A percentile compares a stretch with the other conserved stretches of the same genome.
Evolutionary conservation across 2,329 filamentous ascomycete species (phyloP).

Genomic region (Cadophora luteo-olivacea): DNA sequence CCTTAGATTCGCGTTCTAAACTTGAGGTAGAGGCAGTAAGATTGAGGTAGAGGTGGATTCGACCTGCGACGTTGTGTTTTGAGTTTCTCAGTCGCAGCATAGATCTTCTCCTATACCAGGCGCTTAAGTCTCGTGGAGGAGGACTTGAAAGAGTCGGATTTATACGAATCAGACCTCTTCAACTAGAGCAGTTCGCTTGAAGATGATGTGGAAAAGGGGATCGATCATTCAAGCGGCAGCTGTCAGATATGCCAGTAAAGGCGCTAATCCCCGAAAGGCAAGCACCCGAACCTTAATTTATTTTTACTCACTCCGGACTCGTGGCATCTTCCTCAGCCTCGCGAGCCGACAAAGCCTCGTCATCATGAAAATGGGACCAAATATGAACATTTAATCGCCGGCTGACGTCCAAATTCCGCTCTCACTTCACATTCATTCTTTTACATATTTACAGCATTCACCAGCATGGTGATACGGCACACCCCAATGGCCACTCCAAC

Average conservation of each 20-base stretch:
- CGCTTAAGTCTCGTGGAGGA: too few relatives aligned
- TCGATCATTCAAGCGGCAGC: neutral
- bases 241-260: neutral
- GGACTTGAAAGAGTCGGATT: too few relatives aligned
- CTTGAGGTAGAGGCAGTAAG: too few relatives aligned
- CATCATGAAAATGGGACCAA: neutral
- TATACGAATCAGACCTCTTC: too few relatives aligned
- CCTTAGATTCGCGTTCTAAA: too few relatives aligned
- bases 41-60: too few relatives aligned
- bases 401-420: neutral
- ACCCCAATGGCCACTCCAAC: constrained; percentile 23
- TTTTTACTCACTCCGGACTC: neutral
- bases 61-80: too few relatives aligned
- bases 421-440: constrained; percentile 9
- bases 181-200: neutral
- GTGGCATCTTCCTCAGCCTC: constrained; percentile 13
- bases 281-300: neutral
- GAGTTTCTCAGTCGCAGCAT: too few relatives aligned
- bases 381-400: constrained; percentile 1
- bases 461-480: constrained; percentile 24
- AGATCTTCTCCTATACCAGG: too few relatives aligned
- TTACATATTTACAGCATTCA: constrained; percentile 4
- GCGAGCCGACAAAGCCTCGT: constrained; percentile 15
- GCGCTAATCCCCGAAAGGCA: neutral
- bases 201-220: neutral